Conservation (phyloP, 2,329 filamentous ascomycete species). For the Phaeomoniella chlamydospora region DNA sequence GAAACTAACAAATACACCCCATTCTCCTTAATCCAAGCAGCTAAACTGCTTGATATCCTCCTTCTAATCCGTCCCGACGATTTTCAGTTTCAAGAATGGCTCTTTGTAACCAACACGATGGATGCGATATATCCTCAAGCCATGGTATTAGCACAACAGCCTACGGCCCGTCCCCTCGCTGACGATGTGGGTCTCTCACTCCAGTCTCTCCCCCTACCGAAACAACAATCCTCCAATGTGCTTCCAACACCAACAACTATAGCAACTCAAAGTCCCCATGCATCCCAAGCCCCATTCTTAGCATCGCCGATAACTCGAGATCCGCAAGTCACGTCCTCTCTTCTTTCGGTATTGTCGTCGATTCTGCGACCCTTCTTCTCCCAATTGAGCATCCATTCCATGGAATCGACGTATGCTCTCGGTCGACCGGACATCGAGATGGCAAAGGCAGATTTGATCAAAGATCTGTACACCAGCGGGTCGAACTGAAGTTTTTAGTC, state of each 20-base stretch:
- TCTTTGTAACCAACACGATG: slow-evolving; percentile 93
- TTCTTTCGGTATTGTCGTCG: slow-evolving; percentile 51
- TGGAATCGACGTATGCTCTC: slow-evolving; percentile 87
- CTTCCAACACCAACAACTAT: slow-evolving; percentile 1
- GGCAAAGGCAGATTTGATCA: slow-evolving; percentile 50
- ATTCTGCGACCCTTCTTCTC: slow-evolving; percentile 80
- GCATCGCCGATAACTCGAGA: slow-evolving; percentile 7
- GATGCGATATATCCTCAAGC: slow-evolving; percentile 77
- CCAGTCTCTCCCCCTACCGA: slow-evolving; percentile 1
- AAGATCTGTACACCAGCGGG: slow-evolving; percentile 62
- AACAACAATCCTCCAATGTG: not conserved
- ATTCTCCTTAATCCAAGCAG: slow-evolving; percentile 69
- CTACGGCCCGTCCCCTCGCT: slow-evolving; percentile 58
- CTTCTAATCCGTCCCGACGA: slow-evolving; percentile 80
- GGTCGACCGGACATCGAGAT: slow-evolving; percentile 49
- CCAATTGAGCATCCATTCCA: slow-evolving; percentile 81
- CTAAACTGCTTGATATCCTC: slow-evolving; percentile 84
- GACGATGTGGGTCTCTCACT: slow-evolving; percentile 40
- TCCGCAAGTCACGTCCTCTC: slow-evolving; percentile 24
- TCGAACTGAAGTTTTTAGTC: too few species aligned
- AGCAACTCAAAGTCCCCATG: slow-evolving; percentile 2
- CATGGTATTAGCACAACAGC: slow-evolving; percentile 19
- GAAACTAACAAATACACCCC: slow-evolving; percentile 66
- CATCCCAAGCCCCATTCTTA: slow-evolving; percentile 4
- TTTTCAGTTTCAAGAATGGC: slow-evolving; percentile 96